Base-by-base conservation (phyloP, 169 alveolate species). In the Fabrea salina region DNA sequence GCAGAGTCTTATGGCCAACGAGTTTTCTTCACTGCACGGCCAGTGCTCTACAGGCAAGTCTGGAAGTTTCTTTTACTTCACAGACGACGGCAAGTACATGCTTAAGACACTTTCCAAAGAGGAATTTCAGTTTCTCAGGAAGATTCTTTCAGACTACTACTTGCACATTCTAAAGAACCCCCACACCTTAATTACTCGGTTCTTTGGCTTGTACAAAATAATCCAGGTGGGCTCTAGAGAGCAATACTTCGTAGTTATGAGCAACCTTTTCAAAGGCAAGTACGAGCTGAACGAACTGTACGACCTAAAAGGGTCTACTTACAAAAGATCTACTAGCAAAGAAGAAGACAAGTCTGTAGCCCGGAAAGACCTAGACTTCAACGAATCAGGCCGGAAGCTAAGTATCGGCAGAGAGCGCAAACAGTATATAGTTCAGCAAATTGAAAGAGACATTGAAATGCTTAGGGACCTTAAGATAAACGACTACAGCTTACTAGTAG, bases 291-390 rank as follows among this genome's bases (percentile, higher is more conserved):
- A 89, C 67, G 71, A 74, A 66, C 84, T 19, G 27, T 93, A 83
- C 84, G 97, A 93, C 82, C 81, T 93, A n/a, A 93, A 93, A 81
- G 96, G 97, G 7, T 86, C 94, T 74, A 86, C 86, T 33, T 80
- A 88, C 22, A 91, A 92, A 13, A 75, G 96, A 78, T 77, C 56
- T 43, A 93, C 95, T 2, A 75, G 80, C 27, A 8, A 39, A 49
- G 66, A 79, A 54, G 84, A 87, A 40, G 72, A 51, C 33, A 7
- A 19, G 2, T 16, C 80, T 25, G 49, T 72, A 25, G 95, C 96
- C 0, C 30, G 86, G 67, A 93, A 93, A 79, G 97, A 93, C 83
- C 57, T 77, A 30, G 94, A 93, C 80, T 91, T 93, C 57, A 77
- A 79, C 50, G 58, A 82, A 57, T 66, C 39, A 57, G 75, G 81